Percentiles rank a stretch among this genome's conserved stretches.
Evolutionary conservation across 768 basidiomycete species (phyloP).

Genomic region (Leccinum variicolor): DNA sequence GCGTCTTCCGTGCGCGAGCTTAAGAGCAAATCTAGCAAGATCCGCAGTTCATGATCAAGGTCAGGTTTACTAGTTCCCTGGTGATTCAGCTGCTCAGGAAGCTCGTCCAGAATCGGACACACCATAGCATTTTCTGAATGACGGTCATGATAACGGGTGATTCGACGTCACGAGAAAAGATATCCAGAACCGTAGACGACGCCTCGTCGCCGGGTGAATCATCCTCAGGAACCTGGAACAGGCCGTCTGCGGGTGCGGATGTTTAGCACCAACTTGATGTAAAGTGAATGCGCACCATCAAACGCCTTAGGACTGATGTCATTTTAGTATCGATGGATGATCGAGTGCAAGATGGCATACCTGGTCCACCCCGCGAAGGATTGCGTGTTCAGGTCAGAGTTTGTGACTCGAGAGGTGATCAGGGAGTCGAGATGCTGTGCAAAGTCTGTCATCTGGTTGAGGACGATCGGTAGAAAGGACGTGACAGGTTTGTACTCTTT

Average conservation of each 20-base stretch:
- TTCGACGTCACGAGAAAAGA: constrained; percentile 16
- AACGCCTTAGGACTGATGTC: constrained; percentile 13
- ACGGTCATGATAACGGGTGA: constrained; percentile 1
- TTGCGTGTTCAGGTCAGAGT: constrained; percentile 13
- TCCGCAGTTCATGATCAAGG: constrained; percentile 6
- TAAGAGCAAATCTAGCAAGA: constrained; percentile 40
- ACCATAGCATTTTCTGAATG: constrained; percentile 16
- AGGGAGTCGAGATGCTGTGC: constrained; percentile 21
- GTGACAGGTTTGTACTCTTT: not conserved
- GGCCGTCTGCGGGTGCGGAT: constrained; percentile 12
- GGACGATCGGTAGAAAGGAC: not conserved
- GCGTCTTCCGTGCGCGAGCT: constrained; percentile 57
- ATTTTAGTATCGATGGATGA: constrained; percentile 13
- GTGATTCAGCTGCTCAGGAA: constrained; percentile 2
- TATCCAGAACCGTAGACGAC: constrained; percentile 34
- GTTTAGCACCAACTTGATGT: constrained; percentile 2
- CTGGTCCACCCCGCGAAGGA: constrained; percentile 24
- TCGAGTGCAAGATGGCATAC: constrained; percentile 11
- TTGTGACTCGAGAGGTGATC: constrained; percentile 10
- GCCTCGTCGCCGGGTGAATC: constrained; percentile 15
- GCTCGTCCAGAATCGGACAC: not conserved
- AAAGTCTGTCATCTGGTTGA: constrained; percentile 21
- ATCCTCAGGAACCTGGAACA: constrained; percentile 5
- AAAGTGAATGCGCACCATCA: constrained; percentile 13
- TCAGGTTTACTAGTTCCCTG: constrained; percentile 13